These are phyloP conservation scores for Blepharisma stoltei DNA, from an alignment of 73 alveolate genomes.

Conservation along the genomic window DNA sequence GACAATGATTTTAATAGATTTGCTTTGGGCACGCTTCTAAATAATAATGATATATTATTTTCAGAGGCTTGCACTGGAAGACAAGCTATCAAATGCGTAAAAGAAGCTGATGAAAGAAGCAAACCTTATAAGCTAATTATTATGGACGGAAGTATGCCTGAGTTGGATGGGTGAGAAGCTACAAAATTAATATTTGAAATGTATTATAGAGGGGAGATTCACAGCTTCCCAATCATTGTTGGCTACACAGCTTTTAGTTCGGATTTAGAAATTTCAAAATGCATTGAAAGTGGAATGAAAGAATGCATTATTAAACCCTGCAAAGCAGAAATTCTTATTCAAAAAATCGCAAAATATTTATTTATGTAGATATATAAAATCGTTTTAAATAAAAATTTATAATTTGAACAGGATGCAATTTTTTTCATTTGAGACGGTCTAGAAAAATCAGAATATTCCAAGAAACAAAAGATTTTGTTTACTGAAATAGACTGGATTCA, in stretches of 20 bases:
- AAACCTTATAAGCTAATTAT: neutral
- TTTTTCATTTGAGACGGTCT: too few species aligned
- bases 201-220: neutral
- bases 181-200: neutral
- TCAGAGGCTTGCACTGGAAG: neutral
- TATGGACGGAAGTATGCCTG: constrained; percentile 21
- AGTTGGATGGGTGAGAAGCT: constrained; percentile 11
- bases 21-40: neutral
- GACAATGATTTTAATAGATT: neutral
- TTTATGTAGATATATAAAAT: too few species aligned
- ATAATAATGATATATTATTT: neutral
- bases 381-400: too few species aligned
- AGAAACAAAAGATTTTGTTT: too few species aligned
- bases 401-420: too few species aligned
- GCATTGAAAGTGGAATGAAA: constrained; percentile 15
- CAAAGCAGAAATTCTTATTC: neutral
- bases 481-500: too few species aligned
- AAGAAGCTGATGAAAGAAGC: constrained; percentile 4
- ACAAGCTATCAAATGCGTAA: neutral
- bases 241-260: constrained; percentile 19
- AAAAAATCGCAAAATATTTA: neutral
- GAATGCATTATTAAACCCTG: neutral
- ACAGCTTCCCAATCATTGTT: neutral
- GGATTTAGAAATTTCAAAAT: neutral
- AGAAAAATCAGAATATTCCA: too few species aligned